phyloP scores from a whole-genome alignment of 208 protist genomes.

The Naegleria lovaniensis region DNA sequence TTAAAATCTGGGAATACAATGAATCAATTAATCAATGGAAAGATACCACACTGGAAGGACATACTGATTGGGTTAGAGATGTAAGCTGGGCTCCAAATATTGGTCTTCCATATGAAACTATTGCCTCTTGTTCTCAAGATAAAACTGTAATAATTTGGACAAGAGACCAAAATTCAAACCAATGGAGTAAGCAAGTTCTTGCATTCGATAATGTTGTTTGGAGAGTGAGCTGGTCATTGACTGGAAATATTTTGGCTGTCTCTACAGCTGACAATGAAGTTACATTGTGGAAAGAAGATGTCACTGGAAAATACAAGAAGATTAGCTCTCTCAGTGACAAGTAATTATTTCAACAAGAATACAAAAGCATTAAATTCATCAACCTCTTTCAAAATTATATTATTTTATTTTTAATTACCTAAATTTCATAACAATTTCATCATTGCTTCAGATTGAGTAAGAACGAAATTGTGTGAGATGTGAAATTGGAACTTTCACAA shows the following conservation, averaged over 20 bases:
- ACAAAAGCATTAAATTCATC: no score
- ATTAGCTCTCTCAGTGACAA: background rate
- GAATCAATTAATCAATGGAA: constrained; percentile 11
- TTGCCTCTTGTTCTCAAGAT: constrained; percentile 21
- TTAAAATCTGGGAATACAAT: constrained; percentile 57
- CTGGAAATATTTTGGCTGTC: constrained; percentile 20
- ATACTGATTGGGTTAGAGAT: constrained; percentile 26
- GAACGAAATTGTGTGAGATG: no score
- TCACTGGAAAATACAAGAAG: background rate
- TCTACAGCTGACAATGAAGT: constrained; percentile 12
- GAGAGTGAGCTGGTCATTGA: constrained; percentile 20
- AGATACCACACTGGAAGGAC: background rate
- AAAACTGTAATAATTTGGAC: constrained; percentile 11
- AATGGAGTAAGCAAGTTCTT: background rate
- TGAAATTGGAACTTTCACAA: no score
- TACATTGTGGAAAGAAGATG: constrained; percentile 6
- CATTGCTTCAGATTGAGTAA: no score
- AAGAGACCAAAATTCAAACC: background rate
- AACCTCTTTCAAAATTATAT: no score
- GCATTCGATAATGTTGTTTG: background rate
- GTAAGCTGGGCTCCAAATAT: constrained; percentile 26
- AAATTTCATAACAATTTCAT: no score
- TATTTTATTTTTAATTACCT: no score
- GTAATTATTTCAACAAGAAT: background rate
- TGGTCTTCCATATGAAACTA: constrained; percentile 20